Conservation (phyloP, 306 rosid species). For the Rosa persica region DNA sequence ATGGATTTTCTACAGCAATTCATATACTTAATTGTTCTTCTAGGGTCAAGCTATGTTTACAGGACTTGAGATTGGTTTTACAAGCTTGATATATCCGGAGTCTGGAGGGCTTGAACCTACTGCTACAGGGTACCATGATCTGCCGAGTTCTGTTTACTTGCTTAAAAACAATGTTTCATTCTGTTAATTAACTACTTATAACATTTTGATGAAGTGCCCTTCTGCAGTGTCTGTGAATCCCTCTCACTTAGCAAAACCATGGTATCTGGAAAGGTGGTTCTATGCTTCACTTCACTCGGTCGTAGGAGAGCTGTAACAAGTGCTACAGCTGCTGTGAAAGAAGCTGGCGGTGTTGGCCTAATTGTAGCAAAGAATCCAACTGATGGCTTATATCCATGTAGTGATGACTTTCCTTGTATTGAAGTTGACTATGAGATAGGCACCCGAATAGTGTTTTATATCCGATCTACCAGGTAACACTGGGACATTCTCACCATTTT, state of each 20-base stretch:
- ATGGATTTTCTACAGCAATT: background rate
- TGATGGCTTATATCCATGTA: constrained; percentile 10
- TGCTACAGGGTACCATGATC: constrained; percentile 12
- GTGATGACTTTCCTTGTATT: constrained; percentile 34
- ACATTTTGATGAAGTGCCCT: background rate
- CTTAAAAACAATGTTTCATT: background rate
- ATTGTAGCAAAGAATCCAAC: constrained; percentile 35
- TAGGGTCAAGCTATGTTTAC: constrained; percentile 36
- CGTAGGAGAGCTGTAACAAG: background rate
- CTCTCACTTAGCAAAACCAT: constrained; percentile 28
- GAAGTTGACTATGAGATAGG: constrained; percentile 42
- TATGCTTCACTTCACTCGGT: constrained; percentile 36
- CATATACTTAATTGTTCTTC: background rate
- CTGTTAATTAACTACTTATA: background rate
- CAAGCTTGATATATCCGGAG: constrained; percentile 41
- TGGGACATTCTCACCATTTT: background rate
- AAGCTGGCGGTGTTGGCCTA: constrained; percentile 40
- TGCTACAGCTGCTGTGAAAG: constrained; percentile 21
- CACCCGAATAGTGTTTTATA: constrained; percentile 38
- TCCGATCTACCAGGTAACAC: constrained; percentile 43
- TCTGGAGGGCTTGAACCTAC: constrained; percentile 7
- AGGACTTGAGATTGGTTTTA: constrained; percentile 33
- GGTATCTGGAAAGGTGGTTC: constrained; percentile 34
- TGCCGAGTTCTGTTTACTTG: background rate
- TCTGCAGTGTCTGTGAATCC: constrained; percentile 33